These are phyloP conservation scores for Flagelloscypha sp. DNA, from an alignment of 768 basidiomycete species.

Conservation along the genomic window DNA sequence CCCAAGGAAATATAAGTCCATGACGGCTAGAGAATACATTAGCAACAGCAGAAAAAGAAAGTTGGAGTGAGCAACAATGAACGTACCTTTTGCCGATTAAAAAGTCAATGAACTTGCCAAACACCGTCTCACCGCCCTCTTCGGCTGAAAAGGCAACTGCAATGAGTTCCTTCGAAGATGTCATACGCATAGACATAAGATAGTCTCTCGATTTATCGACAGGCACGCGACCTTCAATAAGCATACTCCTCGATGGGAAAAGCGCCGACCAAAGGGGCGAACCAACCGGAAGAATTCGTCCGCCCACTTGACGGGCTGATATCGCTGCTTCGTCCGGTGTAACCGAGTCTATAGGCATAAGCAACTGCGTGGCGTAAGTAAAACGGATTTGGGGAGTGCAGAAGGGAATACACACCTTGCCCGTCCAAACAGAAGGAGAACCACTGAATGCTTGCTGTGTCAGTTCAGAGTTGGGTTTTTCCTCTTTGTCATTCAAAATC, in stretches of 20 bases:
- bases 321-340: constrained; percentile 60
- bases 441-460: constrained; percentile 46
- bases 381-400: constrained; percentile 2
- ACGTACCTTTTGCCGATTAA: constrained; percentile 66
- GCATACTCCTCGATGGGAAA: constrained; percentile 59
- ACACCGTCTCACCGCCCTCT: constrained; percentile 36
- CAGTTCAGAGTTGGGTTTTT: constrained; percentile 30
- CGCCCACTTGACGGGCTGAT: constrained; percentile 73
- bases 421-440: constrained; percentile 61
- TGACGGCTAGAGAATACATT: constrained; percentile 55
- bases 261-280: constrained; percentile 68
- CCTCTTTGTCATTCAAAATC: constrained; percentile 63
- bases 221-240: constrained; percentile 83
- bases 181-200: constrained; percentile 70
- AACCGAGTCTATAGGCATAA: constrained; percentile 72
- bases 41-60: constrained; percentile 6
- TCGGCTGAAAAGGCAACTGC: constrained; percentile 59
- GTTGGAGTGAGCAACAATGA: constrained; percentile 3
- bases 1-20: constrained; percentile 84
- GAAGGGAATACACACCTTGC: constrained; percentile 43
- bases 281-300: constrained; percentile 46
- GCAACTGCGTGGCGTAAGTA: constrained; percentile 40
- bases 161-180: constrained; percentile 68
- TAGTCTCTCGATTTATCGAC: constrained; percentile 71
- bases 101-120: constrained; percentile 56